Base-by-base conservation (phyloP, 108 stramenopile species). In the Cyclotella choctawhatcheeana region DNA sequence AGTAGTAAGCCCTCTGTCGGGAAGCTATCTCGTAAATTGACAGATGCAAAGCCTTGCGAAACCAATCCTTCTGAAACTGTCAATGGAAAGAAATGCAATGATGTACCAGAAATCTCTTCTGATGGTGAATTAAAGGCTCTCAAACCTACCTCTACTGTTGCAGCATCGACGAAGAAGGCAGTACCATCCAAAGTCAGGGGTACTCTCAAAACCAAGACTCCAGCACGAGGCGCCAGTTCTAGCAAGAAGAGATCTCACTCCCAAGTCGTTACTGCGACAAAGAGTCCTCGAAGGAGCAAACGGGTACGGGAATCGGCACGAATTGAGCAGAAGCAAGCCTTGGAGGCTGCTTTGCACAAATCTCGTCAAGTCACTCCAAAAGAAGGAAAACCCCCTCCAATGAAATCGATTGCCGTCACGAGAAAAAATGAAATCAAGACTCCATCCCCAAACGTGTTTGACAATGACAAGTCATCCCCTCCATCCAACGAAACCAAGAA, bases 261-360 rank as follows among this genome's bases (percentile, higher is more conserved):
- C n/a, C n/a, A n/a, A n/a, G 47, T 4, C 47, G 4, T 48, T n/a
- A n/a, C 4, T 31, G 13, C 29, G 29, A 56, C 30, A 0, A 56
- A 17, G 29, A 56, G 1, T n/a, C 55, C 55, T n/a, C 12, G 55
- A 56, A 30, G 55, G 2, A 56, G 55, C 55, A 56, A 56, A 12
- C 55, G 55, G 1, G 18, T 56, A 14, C 55, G 55, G 7, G 55
- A 56, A 30, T 12, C 55, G 1, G 27, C 27, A 31, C 55, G 55
- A 16, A 30, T 30, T n/a, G 55, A 56, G 14, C 27, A 56, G 10
- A 30, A 31, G 30, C 16, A 31, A 56, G 55, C 29, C 31, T 56
- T 56, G 29, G 29, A 56, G 3, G 55, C 27, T 27, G 0, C 27
- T 31, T 2, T 30, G 12, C 1, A 12, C 4, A 8, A 56, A 12